Percentiles rank a stretch among this genome's conserved stretches.
phyloP scores from a whole-genome alignment of 148 eudicot species.

The Chenopodium album region DNA sequence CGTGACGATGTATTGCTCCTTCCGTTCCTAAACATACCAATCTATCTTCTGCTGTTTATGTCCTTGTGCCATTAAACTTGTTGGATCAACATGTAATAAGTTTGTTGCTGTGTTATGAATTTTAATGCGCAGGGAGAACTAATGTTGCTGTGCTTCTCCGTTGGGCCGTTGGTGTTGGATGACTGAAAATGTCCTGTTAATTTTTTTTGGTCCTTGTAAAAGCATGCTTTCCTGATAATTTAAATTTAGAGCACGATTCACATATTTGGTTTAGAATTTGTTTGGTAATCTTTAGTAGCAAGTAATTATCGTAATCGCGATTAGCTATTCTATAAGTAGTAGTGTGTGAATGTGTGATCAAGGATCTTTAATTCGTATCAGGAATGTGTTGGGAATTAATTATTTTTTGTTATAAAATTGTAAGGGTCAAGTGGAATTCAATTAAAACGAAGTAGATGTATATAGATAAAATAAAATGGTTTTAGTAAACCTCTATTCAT shows the following conservation, averaged over 20 bases:
- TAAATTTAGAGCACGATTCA: neutral
- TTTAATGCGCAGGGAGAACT: constrained; percentile 7
- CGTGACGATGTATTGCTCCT: constrained; percentile 5
- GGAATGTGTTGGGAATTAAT: too few relatives aligned
- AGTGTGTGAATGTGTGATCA: too few relatives aligned
- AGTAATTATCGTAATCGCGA: neutral
- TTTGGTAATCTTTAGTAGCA: neutral
- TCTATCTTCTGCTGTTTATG: neutral
- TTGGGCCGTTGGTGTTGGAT: constrained; percentile 1
- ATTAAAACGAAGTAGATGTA: too few relatives aligned
- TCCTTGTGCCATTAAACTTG: neutral
- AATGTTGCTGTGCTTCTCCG: neutral
- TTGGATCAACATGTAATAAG: constrained; percentile 4
- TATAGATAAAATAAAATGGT: too few relatives aligned
- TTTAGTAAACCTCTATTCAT: too few relatives aligned
- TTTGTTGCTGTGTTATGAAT: neutral
- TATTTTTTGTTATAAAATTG: too few relatives aligned
- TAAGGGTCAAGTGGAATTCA: too few relatives aligned
- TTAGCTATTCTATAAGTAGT: too few relatives aligned
- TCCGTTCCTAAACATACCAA: constrained; percentile 4
- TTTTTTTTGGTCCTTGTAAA: neutral
- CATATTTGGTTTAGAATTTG: neutral
- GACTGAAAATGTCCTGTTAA: neutral
- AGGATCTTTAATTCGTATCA: too few relatives aligned
- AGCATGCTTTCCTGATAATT: neutral